Conservation (phyloP, 2,329 filamentous ascomycete species). For the Colletotrichum sp. region DNA sequence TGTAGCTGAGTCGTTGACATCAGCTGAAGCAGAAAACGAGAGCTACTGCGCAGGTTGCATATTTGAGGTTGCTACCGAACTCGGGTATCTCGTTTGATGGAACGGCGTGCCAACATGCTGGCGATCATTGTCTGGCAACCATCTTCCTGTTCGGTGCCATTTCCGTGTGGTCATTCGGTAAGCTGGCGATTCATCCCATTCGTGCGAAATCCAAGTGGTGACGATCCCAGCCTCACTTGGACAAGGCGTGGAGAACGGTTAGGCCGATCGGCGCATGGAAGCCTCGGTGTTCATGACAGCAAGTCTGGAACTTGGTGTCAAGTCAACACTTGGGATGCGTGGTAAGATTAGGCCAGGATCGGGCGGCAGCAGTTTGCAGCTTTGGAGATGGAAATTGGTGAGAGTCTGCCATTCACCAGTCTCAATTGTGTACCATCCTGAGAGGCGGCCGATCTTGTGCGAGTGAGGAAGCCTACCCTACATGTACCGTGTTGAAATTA, state of each 20-base stretch:
- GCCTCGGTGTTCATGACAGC: neutral
- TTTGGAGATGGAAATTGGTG: neutral
- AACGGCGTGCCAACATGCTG: neutral
- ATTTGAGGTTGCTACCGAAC: neutral
- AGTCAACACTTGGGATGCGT: neutral
- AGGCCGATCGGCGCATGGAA: neutral
- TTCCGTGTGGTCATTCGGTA: neutral
- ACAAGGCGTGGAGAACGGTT: neutral
- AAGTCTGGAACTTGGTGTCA: neutral
- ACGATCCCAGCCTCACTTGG: neutral
- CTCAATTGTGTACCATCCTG: fast-evolving
- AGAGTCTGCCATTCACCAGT: neutral
- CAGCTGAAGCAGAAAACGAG: neutral
- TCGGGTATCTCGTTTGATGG: neutral
- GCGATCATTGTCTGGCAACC: neutral
- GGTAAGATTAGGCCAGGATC: neutral
- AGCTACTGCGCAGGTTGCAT: neutral
- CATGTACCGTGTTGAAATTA: neutral
- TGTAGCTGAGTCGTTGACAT: neutral
- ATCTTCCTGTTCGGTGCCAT: neutral
- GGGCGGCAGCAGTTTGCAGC: neutral
- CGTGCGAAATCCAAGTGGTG: neutral
- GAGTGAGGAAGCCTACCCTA: neutral
- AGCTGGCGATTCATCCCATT: neutral
- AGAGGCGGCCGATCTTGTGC: neutral